These are phyloP conservation scores for Saturnispora ahearnii DNA, from an alignment of 805 yeast genomes.

Conservation along the genomic window DNA sequence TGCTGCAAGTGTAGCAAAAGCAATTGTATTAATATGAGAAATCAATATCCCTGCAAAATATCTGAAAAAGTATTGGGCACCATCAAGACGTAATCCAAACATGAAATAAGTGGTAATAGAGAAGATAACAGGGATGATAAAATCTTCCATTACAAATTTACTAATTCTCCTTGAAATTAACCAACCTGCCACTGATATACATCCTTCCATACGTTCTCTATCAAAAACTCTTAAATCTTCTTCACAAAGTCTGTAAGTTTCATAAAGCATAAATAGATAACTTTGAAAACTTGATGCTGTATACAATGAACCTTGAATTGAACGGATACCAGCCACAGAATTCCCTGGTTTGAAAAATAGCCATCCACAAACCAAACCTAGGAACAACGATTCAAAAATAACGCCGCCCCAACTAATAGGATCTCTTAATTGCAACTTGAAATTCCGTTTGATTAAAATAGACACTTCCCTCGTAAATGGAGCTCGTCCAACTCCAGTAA, in stretches of 20 bases:
- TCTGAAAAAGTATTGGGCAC: slow-evolving; percentile 44
- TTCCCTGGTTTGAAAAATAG: slow-evolving; percentile 58
- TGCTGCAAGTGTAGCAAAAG: slow-evolving; percentile 44
- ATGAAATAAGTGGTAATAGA: slow-evolving; percentile 61
- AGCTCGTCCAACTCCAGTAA: slow-evolving; percentile 28
- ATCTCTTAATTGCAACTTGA: slow-evolving; percentile 42
- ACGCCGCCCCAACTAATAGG: slow-evolving; percentile 38
- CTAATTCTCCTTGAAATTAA: slow-evolving; percentile 56
- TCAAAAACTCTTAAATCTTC: slow-evolving; percentile 48
- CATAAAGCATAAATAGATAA: slow-evolving; percentile 47
- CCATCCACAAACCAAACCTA: slow-evolving; percentile 69
- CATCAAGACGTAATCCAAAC: slow-evolving; percentile 54
- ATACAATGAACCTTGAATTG: slow-evolving; percentile 45
- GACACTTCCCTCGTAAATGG: slow-evolving; percentile 35
- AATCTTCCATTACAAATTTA: slow-evolving; percentile 59
- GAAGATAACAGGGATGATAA: slow-evolving; percentile 51
- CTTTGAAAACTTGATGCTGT: slow-evolving; percentile 45
- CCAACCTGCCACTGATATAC: slow-evolving; percentile 60
- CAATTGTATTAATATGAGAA: slow-evolving; percentile 46
- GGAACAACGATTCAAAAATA: slow-evolving; percentile 33
- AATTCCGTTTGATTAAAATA: slow-evolving; percentile 37
- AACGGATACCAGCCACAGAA: slow-evolving; percentile 54
- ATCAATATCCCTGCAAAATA: slow-evolving; percentile 54
- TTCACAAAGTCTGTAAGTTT: slow-evolving; percentile 47
- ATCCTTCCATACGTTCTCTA: slow-evolving; percentile 63